A percentile compares a stretch with the other conserved stretches of the same genome.
Conservation (phyloP, 768 basidiomycete genomes). For the Strobilomyces dryophilus region DNA sequence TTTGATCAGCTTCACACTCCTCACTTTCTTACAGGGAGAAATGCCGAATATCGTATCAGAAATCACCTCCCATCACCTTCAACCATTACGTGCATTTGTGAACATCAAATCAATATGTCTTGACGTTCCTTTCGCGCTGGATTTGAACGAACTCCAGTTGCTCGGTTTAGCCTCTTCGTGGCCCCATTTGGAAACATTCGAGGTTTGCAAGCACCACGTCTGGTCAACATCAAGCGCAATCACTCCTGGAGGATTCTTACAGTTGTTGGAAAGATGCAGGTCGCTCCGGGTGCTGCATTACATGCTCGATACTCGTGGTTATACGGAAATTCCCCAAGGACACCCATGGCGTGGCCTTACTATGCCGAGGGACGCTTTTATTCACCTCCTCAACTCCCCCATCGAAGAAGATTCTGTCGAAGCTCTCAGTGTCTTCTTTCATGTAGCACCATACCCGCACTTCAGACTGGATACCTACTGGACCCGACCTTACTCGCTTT, state of each 20-base stretch:
- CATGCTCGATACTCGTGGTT: neutral
- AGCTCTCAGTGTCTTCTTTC: neutral
- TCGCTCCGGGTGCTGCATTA: neutral
- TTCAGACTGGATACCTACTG: neutral
- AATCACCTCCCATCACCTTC: neutral
- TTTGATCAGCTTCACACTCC: neutral
- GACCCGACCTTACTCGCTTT: neutral
- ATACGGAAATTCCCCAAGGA: neutral
- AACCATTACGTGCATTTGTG: neutral
- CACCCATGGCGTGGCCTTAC: neutral
- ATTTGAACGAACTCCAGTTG: neutral
- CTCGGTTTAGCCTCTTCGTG: neutral
- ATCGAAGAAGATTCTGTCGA: neutral
- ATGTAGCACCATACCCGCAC: neutral
- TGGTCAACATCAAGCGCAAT: neutral
- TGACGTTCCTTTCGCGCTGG: neutral
- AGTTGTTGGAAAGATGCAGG: neutral
- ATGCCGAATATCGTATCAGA: neutral
- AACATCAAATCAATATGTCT: neutral
- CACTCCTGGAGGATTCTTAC: neutral
- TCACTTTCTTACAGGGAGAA: neutral
- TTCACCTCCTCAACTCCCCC: neutral
- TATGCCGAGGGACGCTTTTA: neutral
- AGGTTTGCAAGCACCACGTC: neutral
- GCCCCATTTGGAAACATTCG: neutral